Conservation (phyloP, 768 basidiomycete species). For the Pisolithus sp. region DNA sequence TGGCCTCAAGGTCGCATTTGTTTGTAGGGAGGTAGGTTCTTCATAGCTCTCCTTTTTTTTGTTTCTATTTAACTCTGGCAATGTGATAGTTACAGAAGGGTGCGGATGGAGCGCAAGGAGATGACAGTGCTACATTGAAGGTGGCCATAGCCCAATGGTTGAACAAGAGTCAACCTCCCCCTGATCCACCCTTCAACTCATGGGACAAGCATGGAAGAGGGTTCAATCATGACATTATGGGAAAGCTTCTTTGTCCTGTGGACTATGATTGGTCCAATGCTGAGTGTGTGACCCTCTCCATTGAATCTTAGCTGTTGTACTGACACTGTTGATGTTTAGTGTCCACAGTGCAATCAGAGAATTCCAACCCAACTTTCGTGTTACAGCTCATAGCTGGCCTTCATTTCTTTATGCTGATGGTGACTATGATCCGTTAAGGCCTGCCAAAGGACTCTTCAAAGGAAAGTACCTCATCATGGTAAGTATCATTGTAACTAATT, state of each 20-base stretch:
- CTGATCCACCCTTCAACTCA: not conserved
- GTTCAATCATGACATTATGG: slow-evolving; percentile 6
- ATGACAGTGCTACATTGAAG: slow-evolving; percentile 10
- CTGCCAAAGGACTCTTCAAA: not conserved
- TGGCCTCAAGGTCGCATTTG: too few relatives aligned
- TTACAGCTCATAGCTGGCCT: slow-evolving; percentile 7
- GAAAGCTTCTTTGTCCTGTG: slow-evolving; percentile 5
- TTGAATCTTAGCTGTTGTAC: not conserved
- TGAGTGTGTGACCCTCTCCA: not conserved
- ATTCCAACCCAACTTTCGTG: not conserved
- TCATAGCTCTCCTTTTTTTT: too few relatives aligned
- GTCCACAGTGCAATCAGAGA: not conserved
- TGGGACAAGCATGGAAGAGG: not conserved
- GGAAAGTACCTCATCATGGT: slow-evolving; percentile 2
- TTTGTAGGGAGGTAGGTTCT: too few relatives aligned
- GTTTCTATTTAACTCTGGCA: too few relatives aligned
- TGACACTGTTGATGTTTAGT: not conserved
- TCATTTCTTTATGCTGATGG: slow-evolving; percentile 1
- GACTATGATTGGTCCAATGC: slow-evolving; percentile 13
- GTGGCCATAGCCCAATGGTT: slow-evolving; percentile 1
- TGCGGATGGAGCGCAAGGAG: slow-evolving; percentile 6
- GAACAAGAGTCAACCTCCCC: not conserved
- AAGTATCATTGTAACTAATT: not conserved
- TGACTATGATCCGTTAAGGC: not conserved
- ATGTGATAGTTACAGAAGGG: slow-evolving; percentile 10